phyloP scores from a whole-genome alignment of 1,284 basidiomycete species.

The Austroboletus niveus region DNA sequence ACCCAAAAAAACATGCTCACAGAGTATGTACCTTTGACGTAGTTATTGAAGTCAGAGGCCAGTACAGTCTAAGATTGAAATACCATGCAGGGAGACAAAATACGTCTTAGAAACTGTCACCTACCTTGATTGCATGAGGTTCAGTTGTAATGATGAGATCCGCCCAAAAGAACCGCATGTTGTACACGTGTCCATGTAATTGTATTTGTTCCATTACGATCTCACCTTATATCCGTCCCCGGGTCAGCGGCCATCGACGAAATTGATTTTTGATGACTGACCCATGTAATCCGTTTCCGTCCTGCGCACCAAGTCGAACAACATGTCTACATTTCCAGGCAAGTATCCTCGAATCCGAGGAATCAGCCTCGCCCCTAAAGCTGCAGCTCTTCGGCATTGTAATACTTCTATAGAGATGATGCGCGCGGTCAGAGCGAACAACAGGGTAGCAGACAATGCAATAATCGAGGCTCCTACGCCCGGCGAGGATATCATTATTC shows the following conservation, averaged over 20 bases:
- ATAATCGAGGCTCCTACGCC: constrained; percentile 3
- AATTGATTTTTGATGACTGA: constrained; percentile 1
- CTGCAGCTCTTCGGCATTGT: constrained; percentile 19
- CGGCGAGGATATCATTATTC: constrained; percentile 3
- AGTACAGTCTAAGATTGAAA: constrained; percentile 32
- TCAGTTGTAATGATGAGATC: constrained; percentile 34
- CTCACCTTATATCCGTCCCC: constrained; percentile 13
- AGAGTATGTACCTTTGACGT: constrained; percentile 38
- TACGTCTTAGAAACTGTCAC: neutral
- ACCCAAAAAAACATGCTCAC: neutral
- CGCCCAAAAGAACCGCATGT: constrained; percentile 34
- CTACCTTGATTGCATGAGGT: constrained; percentile 30
- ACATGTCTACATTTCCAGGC: constrained; percentile 29
- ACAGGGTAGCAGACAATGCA: constrained; percentile 3
- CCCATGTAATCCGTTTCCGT: constrained; percentile 28
- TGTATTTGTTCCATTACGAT: constrained; percentile 12
- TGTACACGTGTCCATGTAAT: constrained; percentile 23
- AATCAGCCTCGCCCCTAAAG: constrained; percentile 19
- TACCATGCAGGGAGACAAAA: neutral
- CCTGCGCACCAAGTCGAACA: constrained; percentile 11
- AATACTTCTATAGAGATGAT: constrained; percentile 7
- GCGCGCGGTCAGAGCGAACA: neutral
- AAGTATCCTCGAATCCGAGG: constrained; percentile 19
- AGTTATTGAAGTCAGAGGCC: constrained; percentile 43
- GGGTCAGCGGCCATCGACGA: neutral